Conservation (phyloP, 1,284 basidiomycete species). For the Ceratobasidium sp. region DNA sequence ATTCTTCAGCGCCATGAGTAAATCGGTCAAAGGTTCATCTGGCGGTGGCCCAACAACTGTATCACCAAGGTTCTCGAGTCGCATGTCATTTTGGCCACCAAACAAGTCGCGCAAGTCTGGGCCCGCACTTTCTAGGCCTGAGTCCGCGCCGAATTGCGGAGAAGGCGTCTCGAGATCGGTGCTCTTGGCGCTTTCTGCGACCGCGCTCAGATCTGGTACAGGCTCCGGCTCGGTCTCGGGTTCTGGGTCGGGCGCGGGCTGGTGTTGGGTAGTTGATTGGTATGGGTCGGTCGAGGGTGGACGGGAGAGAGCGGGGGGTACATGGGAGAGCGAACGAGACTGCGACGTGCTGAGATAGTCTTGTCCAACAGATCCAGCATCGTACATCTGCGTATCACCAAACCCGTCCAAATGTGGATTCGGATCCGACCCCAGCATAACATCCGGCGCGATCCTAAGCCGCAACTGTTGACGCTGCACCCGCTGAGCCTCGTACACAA, state of each 20-base stretch:
- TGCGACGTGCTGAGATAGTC: not conserved
- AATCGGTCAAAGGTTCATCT: not conserved
- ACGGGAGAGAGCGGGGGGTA: not conserved
- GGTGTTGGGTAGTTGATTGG: no score
- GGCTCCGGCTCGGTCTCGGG: constrained; percentile 7
- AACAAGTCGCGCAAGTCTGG: constrained; percentile 16
- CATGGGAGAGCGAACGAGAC: not conserved
- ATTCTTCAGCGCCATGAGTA: not conserved
- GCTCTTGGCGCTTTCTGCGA: constrained; percentile 20
- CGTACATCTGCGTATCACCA: not conserved
- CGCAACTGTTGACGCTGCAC: not conserved
- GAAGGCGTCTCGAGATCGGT: constrained; percentile 29
- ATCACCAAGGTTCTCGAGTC: not conserved
- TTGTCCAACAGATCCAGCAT: not conserved
- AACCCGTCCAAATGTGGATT: not conserved
- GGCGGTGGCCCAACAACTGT: not conserved
- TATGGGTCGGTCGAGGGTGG: not conserved
- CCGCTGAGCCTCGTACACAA: no score
- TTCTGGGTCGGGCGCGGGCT: constrained; percentile 7
- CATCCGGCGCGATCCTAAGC: not conserved
- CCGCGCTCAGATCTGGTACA: constrained; percentile 14
- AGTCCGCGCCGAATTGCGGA: constrained; percentile 9
- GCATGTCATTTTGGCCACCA: not conserved
- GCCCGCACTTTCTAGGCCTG: not conserved
- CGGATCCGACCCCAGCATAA: constrained; percentile 5